Conservation (phyloP, 148 eudicot species). For the Cornus florida region DNA sequence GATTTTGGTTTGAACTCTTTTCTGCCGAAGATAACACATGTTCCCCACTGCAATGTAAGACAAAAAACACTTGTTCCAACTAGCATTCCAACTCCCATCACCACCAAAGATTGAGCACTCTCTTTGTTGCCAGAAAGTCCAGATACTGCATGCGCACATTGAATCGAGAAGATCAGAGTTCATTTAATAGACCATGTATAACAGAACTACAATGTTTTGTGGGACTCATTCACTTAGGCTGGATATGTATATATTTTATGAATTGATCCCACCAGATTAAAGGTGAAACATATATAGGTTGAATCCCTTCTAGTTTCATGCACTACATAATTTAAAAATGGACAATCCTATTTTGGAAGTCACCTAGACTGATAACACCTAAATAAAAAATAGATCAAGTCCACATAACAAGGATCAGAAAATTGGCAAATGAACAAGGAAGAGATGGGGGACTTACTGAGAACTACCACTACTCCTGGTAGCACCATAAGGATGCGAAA, state of each 20-base stretch:
- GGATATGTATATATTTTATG: too few relatives aligned
- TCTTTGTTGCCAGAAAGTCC: conserved; percentile 15
- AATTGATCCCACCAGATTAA: too few relatives aligned
- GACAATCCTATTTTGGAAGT: too few relatives aligned
- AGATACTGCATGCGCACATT: conserved; percentile 21
- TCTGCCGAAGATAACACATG: conserved; percentile 30
- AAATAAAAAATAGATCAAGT: too few relatives aligned
- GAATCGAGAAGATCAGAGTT: background rate
- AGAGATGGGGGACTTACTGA: conserved; percentile 6
- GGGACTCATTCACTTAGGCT: too few relatives aligned
- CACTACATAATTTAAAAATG: background rate
- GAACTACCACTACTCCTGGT: conserved; percentile 26
- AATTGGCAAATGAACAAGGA: background rate
- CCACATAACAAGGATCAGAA: background rate
- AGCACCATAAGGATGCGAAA: conserved; percentile 31
- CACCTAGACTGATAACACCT: too few relatives aligned
- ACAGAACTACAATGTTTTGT: too few relatives aligned
- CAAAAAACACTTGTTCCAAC: conserved; percentile 30
- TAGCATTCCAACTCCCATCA: conserved; percentile 21
- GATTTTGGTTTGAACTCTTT: background rate
- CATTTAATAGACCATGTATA: background rate
- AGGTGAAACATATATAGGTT: too few relatives aligned
- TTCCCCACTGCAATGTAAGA: conserved; percentile 40
- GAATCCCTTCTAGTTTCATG: background rate
- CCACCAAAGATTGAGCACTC: conserved; percentile 19